Base-by-base conservation (phyloP, 306 rosid genomes). In the Pterocarpus santalinus region DNA sequence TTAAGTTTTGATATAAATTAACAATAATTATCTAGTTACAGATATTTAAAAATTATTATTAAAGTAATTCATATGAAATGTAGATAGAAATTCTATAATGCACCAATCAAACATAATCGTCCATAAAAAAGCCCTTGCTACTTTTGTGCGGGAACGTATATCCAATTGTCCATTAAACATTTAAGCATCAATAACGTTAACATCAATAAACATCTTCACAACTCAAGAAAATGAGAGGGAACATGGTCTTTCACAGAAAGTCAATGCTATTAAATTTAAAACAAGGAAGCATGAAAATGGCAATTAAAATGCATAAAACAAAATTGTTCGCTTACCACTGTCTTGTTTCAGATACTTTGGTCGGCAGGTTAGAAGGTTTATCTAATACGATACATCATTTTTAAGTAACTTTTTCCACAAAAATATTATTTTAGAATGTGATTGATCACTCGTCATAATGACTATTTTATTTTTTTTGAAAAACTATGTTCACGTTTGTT, bases 191-290 rank as follows among this genome's bases (percentile, higher is more conserved):
- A 4, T 17, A 35, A 77, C 5, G 34, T 77, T 65, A 53, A 52
- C 41, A 35, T 65, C 81, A 51, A 61, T 74, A 41, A 4, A 74
- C 79, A 60, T 74, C 80, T 33, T 49, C 80, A 64, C 55, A 51
- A 77, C 73, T 65, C 65, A 7, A 10, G 65, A 77, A 77, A 77
- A 77, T 51, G 81, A 76, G 43, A 76, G 51, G 52, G 38, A 47
- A 35, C n/a, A 35, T 60, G n/a, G 32, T 28, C 13, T 30, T 33
- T 1, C 79, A 28, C 2, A 9, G 7, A 10, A 47, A 47, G 53
- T 47, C 53, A 47, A 47, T 2, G 34, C 68, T 41, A 43, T 30
- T 60, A 15, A 41, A 8, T 41, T 17, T 22, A 22, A 63, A 33
- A 4, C 3, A 33, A 33, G 1, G 2, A 15, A 14, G 11, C 56